Base-by-base conservation (phyloP, 2,329 filamentous ascomycete species). In the Colletotrichum incanum region DNA sequence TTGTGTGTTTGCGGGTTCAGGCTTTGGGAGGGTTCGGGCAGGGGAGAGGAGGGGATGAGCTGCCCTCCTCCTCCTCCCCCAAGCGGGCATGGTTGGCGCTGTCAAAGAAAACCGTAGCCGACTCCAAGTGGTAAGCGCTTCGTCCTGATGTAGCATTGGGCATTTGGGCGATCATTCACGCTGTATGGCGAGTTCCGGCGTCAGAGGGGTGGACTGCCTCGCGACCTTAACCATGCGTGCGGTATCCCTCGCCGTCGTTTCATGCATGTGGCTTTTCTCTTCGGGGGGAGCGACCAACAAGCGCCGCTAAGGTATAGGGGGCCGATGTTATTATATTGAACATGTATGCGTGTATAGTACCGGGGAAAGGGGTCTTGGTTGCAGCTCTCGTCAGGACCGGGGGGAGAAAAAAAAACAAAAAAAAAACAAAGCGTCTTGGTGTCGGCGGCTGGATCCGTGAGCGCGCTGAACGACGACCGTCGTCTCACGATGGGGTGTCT, bases 371-470 rank as follows among this genome's bases (percentile, higher is more conserved):
- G 39, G 58, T 47, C 39, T 34, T 60, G 58, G 41, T 60, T 47
- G 58, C 58, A 60, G 39, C 58, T 26, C 16, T 34, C 58, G 58
- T 47, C 41, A 41, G 58, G 58, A n/a, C 11, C 34, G 34, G 34
- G n/a, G n/a, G n/a, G n/a, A n/a, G n/a, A n/a, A n/a, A n/a, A n/a
- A n/a, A n/a, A n/a, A n/a, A n/a, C n/a, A n/a, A n/a, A n/a, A n/a
- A n/a, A n/a, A 11, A 37, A 37, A 7, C 1, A 37, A 37, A 5
- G 28, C 28, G 43, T 47, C 43, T 11, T 23, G 43, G 20, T 8
- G 34, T 47, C 20, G 45, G n/a, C 23, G 45, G n/a, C n/a, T n/a
- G 7, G 34, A 8, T 37, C 34, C 34, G 34, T 37, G 34, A 8
- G 34, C 34, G 34, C 34, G 7, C 7, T 8, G 34, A 37, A 37